Conservation (phyloP, 768 basidiomycete species). For the Xerocomellus dryophilus region DNA sequence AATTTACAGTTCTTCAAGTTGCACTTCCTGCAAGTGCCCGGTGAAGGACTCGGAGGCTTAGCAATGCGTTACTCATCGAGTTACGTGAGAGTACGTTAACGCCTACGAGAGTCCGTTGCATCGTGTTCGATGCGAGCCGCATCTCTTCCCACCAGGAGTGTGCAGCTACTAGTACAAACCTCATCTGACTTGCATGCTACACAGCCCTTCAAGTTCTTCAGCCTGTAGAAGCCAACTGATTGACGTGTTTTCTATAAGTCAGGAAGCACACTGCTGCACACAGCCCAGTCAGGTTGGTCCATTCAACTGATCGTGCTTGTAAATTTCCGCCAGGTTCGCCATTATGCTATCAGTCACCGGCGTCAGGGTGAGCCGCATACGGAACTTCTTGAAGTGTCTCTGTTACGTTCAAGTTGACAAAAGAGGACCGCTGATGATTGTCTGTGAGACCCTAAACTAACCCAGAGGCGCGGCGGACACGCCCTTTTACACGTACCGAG, state of each 20-base stretch:
- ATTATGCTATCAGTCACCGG: background rate
- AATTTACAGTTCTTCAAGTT: background rate
- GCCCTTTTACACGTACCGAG: background rate
- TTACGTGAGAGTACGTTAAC: constrained; percentile 21
- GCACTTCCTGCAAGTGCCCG: too few species aligned
- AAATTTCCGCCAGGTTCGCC: background rate
- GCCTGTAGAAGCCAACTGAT: background rate
- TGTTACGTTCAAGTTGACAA: too few species aligned
- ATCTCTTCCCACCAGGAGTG: background rate
- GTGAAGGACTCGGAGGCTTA: too few species aligned
- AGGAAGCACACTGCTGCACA: background rate
- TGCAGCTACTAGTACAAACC: background rate
- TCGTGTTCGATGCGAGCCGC: background rate
- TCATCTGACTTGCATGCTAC: constrained; percentile 7
- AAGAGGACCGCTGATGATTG: too few species aligned
- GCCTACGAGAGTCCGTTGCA: background rate
- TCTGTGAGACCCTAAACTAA: too few species aligned
- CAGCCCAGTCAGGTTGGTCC: background rate
- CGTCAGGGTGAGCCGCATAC: too few species aligned
- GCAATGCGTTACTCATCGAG: too few species aligned
- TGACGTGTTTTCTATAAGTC: constrained; percentile 7
- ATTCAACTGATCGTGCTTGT: constrained; percentile 37
- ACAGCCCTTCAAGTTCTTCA: background rate
- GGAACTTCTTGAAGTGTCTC: too few species aligned
- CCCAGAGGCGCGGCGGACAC: too few species aligned